Evolutionary conservation across 768 basidiomycete genomes (phyloP).

Genomic region (Suillus sp.): DNA sequence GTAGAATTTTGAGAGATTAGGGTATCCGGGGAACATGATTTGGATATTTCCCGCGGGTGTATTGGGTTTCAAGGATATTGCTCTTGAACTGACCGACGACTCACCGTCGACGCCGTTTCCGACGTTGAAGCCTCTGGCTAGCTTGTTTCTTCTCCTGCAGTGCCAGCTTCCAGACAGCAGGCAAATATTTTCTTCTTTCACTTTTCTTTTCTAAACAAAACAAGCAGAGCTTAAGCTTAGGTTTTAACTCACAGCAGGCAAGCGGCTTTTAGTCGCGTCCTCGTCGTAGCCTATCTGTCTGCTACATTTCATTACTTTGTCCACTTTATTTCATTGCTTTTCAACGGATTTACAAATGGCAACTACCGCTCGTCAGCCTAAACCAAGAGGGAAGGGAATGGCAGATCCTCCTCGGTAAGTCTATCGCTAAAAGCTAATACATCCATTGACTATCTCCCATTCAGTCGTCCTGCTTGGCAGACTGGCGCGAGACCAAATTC

Average conservation of each 20-base stretch:
- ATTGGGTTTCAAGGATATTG: slow-evolving; percentile 32
- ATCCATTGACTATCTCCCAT: slow-evolving; percentile 16
- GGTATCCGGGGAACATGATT: slow-evolving; percentile 9
- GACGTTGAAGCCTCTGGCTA: slow-evolving; percentile 5
- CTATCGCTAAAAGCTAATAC: slow-evolving; percentile 18
- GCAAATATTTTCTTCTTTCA: slow-evolving; percentile 20
- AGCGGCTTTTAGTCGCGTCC: slow-evolving; percentile 34
- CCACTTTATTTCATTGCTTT: slow-evolving; percentile 34
- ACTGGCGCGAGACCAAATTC: slow-evolving; percentile 67
- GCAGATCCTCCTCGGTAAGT: slow-evolving; percentile 61
- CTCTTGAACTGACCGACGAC: slow-evolving; percentile 30
- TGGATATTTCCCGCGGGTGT: slow-evolving; percentile 33
- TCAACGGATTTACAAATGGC: slow-evolving; percentile 49
- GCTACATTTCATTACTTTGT: slow-evolving; percentile 37
- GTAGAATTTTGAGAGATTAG: background rate
- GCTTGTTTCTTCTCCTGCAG: slow-evolving; percentile 26
- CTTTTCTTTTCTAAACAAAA: slow-evolving; percentile 21
- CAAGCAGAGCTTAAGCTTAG: slow-evolving; percentile 15
- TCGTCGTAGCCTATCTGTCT: slow-evolving; percentile 35
- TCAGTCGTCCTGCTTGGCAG: slow-evolving; percentile 58
- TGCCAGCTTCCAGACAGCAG: slow-evolving; percentile 26
- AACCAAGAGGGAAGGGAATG: slow-evolving; percentile 62
- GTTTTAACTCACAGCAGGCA: slow-evolving; percentile 17
- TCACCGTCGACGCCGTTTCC: slow-evolving; percentile 10
- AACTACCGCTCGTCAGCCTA: slow-evolving; percentile 62